Conservation (phyloP, 768 basidiomycete genomes). For the Asterophora lycoperdoides region DNA sequence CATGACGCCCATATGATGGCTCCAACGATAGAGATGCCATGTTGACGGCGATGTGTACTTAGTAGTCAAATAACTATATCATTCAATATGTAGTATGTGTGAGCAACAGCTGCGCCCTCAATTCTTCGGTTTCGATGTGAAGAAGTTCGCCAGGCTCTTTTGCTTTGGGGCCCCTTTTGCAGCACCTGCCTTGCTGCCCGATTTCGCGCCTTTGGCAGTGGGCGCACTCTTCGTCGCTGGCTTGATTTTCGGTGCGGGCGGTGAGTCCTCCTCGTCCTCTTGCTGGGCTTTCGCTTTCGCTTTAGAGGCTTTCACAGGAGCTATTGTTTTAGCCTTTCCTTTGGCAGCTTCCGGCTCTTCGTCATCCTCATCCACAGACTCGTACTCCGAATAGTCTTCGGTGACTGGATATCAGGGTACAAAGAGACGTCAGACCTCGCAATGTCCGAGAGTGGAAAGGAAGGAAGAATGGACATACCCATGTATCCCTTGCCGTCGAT, state of each 20-base stretch:
- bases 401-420: conserved; percentile 40
- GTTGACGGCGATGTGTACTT: too few species aligned
- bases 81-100: too few species aligned
- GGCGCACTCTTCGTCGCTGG: conserved; percentile 7
- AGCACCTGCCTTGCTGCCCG: conserved; percentile 4
- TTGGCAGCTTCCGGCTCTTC: conserved; percentile 31
- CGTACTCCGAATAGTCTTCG: conserved; percentile 78
- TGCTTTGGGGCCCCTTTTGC: conserved; percentile 20
- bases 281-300: conserved; percentile 17
- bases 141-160: conserved; percentile 33
- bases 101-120: too few species aligned
- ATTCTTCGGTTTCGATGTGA: conserved; percentile 27
- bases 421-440: not conserved
- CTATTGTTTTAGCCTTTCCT: conserved; percentile 24
- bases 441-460: too few species aligned
- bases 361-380: conserved; percentile 67
- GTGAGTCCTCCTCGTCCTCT: conserved; percentile 14
- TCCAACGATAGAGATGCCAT: too few species aligned
- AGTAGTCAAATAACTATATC: too few species aligned
- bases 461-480: conserved; percentile 38
- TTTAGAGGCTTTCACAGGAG: conserved; percentile 14
- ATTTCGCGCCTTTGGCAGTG: conserved; percentile 1
- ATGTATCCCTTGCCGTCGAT: conserved; percentile 70
- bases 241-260: conserved; percentile 9
- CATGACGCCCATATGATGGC: too few species aligned